Evolutionary conservation across 257 asterid genomes (phyloP), one percentile per base, ranked within the genome.

Genomic region (Paraleonurus japonicus): DNA sequence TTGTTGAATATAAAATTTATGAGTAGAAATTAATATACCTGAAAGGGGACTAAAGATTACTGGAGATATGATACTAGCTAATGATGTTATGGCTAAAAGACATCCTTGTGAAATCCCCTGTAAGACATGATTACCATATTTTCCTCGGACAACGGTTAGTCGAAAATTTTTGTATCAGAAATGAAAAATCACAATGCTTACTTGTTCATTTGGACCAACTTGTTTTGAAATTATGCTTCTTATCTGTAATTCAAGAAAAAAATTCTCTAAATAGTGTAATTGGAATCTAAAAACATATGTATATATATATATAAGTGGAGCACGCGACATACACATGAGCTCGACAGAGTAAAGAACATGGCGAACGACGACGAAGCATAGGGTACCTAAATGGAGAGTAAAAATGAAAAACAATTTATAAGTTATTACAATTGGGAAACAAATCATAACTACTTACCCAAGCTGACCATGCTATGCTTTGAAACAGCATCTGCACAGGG

Each of bases 21-120:
- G 5, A 27, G 5, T 22, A 6, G 13, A 39, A 22, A n/a, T n/a
- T n/a, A n/a, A 12, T 54, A 35, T 60, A 86, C 96, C 97, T 77
- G 92, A 80, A 63, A 90, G 87, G 72, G 97, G 96, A 30, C 90
- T 88, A 54, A 84, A 90, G 5, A 82, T 81, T 45, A 90, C 65
- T 2, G 96, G 97, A 69, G 95, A 87, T 67, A 85, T 80, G 53
- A 87, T 76, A 30, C 82, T 75, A 27, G 97, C 94, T 4, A 87
- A 79, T 33, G 96, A 86, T 45, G 90, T 77, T 65, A 90, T 77
- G 50, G 92, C 90, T 70, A 87, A 73, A 53, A 88, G 77, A 83
- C 90, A 84, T 48, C 97, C 97, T 51, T 88, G 96, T 55, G 92
- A 95, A 58, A 88, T 87, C 24, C 96, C 97, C 95, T 91, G 43